Percentiles rank a stretch among this genome's conserved stretches.
These are phyloP conservation scores for Ricinus communis DNA, from an alignment of 345 rosid genomes.

Conservation along the genomic window DNA sequence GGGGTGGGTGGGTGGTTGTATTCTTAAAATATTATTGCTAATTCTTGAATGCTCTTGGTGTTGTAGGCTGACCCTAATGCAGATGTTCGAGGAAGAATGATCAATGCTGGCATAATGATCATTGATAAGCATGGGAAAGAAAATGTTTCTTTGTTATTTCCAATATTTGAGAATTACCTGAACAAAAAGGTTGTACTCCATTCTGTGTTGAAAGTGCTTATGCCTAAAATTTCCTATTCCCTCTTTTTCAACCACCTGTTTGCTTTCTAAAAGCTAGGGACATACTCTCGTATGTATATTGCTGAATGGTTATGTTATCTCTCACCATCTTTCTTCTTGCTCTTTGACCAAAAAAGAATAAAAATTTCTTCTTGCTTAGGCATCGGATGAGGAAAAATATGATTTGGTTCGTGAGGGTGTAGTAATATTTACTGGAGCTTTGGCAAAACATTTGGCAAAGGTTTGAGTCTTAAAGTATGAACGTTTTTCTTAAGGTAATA, in stretches of 20 bases:
- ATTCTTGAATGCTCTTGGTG: slow-evolving; percentile 10
- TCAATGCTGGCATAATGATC: slow-evolving; percentile 90
- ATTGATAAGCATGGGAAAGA: slow-evolving; percentile 92
- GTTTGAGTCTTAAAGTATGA: slow-evolving; percentile 35
- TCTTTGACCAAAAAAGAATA: no score
- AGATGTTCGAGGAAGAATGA: slow-evolving; percentile 99
- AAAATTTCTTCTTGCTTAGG: slow-evolving; percentile 44
- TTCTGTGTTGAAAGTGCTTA: slow-evolving; percentile 15
- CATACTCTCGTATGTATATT: not conserved
- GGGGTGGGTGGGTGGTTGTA: not conserved
- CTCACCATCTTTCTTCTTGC: not conserved
- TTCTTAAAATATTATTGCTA: not conserved
- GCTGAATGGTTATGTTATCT: slow-evolving; percentile 1
- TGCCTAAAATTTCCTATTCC: slow-evolving; percentile 8
- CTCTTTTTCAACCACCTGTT: not conserved
- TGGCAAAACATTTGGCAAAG: slow-evolving; percentile 88
- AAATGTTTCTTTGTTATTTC: slow-evolving; percentile 86
- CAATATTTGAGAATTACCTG: slow-evolving; percentile 90
- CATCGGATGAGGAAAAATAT: slow-evolving; percentile 86
- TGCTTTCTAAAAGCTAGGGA: not conserved
- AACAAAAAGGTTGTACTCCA: slow-evolving; percentile 72
- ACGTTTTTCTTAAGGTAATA: slow-evolving; percentile 9
- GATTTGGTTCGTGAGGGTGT: slow-evolving; percentile 99
- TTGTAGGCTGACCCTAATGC: slow-evolving; percentile 92
- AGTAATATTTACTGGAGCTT: slow-evolving; percentile 92